Conservation (phyloP, 1,284 basidiomycete genomes). For the Irpex sp. region DNA sequence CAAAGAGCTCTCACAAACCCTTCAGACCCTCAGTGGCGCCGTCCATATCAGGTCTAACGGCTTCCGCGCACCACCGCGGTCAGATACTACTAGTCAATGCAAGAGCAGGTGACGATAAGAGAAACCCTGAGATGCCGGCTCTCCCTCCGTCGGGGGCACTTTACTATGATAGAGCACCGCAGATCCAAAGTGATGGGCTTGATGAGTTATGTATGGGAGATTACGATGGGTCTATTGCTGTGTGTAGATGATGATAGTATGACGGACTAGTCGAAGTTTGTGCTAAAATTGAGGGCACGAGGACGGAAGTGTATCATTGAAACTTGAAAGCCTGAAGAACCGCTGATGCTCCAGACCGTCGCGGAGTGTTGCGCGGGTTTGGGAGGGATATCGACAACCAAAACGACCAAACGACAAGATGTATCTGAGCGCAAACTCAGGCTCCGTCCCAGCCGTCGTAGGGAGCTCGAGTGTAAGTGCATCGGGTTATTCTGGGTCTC, state of each 20-base stretch:
- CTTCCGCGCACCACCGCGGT: background rate
- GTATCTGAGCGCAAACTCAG: too few relatives aligned
- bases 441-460: too few relatives aligned
- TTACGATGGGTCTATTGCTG: background rate
- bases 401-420: background rate
- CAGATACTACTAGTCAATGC: background rate
- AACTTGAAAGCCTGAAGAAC: background rate
- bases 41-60: background rate
- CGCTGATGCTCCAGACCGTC: background rate
- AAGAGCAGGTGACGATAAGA: background rate
- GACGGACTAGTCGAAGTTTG: background rate
- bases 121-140: background rate
- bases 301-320: background rate
- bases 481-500: too few relatives aligned
- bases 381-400: background rate
- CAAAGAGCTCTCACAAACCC: background rate
- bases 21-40: background rate
- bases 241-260: background rate
- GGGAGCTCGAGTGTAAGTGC: too few relatives aligned
- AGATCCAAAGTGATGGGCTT: background rate
- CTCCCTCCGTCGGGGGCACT: background rate
- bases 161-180: constrained; percentile 1
- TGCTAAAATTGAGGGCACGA: background rate
- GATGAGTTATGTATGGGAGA: background rate
- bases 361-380: background rate